These are phyloP conservation scores for Geum urbanum DNA, from an alignment of 306 rosid species.

Conservation along the genomic window DNA sequence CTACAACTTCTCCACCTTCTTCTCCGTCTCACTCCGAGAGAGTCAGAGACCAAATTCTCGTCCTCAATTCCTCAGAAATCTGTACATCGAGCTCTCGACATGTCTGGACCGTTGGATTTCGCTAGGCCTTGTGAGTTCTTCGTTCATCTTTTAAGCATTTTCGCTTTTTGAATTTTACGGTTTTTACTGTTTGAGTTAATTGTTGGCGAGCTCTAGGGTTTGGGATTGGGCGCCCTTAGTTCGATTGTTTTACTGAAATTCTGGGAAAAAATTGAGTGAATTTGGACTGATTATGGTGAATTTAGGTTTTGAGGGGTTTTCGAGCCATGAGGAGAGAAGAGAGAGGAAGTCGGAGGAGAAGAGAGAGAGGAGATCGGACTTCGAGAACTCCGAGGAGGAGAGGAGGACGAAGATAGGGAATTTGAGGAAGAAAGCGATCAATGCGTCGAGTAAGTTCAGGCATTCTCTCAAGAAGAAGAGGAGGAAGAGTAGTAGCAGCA, in stretches of 20 bases:
- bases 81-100: not conserved
- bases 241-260: no score
- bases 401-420: slow-evolving; percentile 61
- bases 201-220: not conserved
- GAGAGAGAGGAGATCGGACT: slow-evolving; percentile 67
- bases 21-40: slow-evolving; percentile 4
- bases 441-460: slow-evolving; percentile 77
- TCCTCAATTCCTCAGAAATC: not conserved
- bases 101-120: slow-evolving; percentile 88
- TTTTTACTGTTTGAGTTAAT: not conserved
- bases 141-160: not conserved
- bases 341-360: slow-evolving; percentile 70
- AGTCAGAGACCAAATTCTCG: slow-evolving; percentile 1
- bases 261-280: not conserved
- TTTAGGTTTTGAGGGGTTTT: slow-evolving; percentile 74
- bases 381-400: slow-evolving; percentile 76
- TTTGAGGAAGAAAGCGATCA: slow-evolving; percentile 74
- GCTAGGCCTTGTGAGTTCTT: slow-evolving; percentile 75
- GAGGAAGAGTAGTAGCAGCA: slow-evolving; percentile 34
- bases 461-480: slow-evolving; percentile 68
- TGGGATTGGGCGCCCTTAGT: not conserved
- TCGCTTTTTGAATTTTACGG: not conserved
- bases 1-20: not conserved
- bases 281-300: not conserved
- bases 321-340: slow-evolving; percentile 61